Conservation (phyloP, 768 basidiomycete species). For the Daedaleopsis nitida region DNA sequence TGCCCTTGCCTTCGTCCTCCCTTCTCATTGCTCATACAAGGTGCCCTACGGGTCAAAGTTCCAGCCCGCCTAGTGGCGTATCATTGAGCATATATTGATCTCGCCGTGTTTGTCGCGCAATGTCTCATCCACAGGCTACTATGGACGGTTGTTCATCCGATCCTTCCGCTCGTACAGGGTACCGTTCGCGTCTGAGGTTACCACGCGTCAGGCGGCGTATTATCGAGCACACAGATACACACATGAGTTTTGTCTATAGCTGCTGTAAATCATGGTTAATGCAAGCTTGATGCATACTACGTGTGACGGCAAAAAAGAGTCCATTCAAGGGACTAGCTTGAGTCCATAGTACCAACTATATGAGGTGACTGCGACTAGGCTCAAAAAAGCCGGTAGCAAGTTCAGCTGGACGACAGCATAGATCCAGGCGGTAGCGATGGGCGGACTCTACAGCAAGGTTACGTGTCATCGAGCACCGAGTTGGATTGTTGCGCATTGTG, state of each 20-base stretch:
- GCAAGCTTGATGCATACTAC: not conserved
- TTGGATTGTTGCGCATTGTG: not conserved
- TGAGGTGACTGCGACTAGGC: slow-evolving; percentile 50
- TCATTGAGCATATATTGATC: slow-evolving; percentile 32
- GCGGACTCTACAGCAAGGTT: slow-evolving; percentile 57
- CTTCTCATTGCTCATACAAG: slow-evolving; percentile 43
- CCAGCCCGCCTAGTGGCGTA: slow-evolving; percentile 33
- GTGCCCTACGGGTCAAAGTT: slow-evolving; percentile 33
- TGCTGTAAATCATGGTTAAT: not conserved
- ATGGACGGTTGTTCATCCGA: not conserved
- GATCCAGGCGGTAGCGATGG: slow-evolving; percentile 78
- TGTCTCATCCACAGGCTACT: not conserved
- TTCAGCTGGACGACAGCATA: slow-evolving; percentile 74
- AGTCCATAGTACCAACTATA: slow-evolving; percentile 68
- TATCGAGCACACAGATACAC: slow-evolving; percentile 32
- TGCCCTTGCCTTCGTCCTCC: not conserved
- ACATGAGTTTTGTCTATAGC: not conserved
- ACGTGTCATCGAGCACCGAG: not conserved
- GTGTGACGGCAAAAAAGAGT: not conserved
- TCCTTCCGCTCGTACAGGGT: slow-evolving; percentile 32
- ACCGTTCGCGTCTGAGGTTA: slow-evolving; percentile 28
- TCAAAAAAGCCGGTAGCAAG: slow-evolving; percentile 59
- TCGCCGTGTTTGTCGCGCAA: not conserved
- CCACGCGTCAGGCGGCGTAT: slow-evolving; percentile 33
- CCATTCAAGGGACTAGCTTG: slow-evolving; percentile 39